Evolutionary conservation across 1,284 basidiomycete genomes (phyloP).

Genomic region (Apiotrichum montevideense): DNA sequence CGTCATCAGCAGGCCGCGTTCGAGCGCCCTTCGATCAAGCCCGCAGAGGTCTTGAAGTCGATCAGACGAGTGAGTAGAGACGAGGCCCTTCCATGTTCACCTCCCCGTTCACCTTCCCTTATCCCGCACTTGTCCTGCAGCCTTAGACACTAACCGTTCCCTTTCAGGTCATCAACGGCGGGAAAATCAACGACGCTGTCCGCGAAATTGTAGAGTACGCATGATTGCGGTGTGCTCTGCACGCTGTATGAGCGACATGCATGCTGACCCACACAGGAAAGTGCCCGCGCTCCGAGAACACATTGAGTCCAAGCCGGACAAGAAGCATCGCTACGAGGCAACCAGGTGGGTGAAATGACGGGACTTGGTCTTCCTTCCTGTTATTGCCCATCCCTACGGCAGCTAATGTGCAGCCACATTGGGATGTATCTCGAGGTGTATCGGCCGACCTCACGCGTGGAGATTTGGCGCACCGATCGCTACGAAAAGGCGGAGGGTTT

Average conservation of each 20-base stretch:
- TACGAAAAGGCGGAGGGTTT: slow-evolving; percentile 40
- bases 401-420: slow-evolving; percentile 27
- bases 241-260: not conserved
- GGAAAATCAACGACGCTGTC: not conserved
- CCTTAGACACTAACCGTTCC: too few species aligned
- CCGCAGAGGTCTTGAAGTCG: slow-evolving; percentile 33
- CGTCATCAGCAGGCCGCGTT: slow-evolving; percentile 45
- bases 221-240: too few species aligned
- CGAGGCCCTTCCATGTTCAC: slow-evolving; percentile 17
- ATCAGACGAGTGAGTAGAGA: slow-evolving; percentile 28
- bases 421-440: slow-evolving; percentile 38
- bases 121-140: too few species aligned
- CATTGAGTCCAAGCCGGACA: slow-evolving; percentile 27
- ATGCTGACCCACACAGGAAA: slow-evolving; percentile 8
- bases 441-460: slow-evolving; percentile 36
- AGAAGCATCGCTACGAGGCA: slow-evolving; percentile 9
- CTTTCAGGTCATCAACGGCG: not conserved
- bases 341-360: too few species aligned
- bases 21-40: slow-evolving; percentile 34
- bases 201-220: not conserved
- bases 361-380: too few species aligned
- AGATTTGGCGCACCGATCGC: slow-evolving; percentile 40
- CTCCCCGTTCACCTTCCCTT: slow-evolving; percentile 1
- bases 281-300: slow-evolving; percentile 35
- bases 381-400: too few species aligned